phyloP scores from a whole-genome alignment of 331 rosid species.

The Cucumis variabilis region DNA sequence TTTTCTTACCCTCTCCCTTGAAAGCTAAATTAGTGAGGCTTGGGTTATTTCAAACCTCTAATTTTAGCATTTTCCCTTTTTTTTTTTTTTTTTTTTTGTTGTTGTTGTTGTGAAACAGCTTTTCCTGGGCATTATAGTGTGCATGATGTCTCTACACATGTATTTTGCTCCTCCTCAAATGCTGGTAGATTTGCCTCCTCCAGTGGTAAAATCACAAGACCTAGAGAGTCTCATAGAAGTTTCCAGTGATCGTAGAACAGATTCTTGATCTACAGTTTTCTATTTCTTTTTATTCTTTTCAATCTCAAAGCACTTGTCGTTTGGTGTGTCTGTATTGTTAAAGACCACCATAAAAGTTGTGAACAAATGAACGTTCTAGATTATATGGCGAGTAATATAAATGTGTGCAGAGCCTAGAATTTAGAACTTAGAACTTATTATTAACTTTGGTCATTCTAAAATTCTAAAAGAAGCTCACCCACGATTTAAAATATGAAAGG shows the following conservation, averaged over 20 bases:
- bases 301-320: neutral
- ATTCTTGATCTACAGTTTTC: slow-evolving; percentile 46
- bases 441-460: neutral
- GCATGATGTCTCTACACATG: slow-evolving; percentile 99
- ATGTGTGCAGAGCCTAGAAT: slow-evolving; percentile 23
- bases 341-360: neutral
- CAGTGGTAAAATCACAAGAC: slow-evolving; percentile 58
- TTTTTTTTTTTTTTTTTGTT: too few relatives aligned
- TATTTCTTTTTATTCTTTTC: neutral
- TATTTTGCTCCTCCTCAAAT: slow-evolving; percentile 85
- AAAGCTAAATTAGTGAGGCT: neutral
- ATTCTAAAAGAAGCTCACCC: too few relatives aligned
- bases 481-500: too few relatives aligned
- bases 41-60: neutral
- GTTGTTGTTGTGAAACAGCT: slow-evolving; percentile 69
- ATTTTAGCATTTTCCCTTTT: neutral
- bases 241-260: slow-evolving; percentile 68
- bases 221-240: slow-evolving; percentile 71
- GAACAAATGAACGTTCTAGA: slow-evolving; percentile 16
- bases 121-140: slow-evolving; percentile 84
- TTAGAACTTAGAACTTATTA: neutral
- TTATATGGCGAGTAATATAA: neutral
- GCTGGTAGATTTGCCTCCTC: slow-evolving; percentile 72
- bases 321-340: neutral
- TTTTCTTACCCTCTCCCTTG: neutral